Evolutionary conservation across 2,329 filamentous ascomycete species (phyloP).

Genomic region (Thielaviopsis ethacetica): DNA sequence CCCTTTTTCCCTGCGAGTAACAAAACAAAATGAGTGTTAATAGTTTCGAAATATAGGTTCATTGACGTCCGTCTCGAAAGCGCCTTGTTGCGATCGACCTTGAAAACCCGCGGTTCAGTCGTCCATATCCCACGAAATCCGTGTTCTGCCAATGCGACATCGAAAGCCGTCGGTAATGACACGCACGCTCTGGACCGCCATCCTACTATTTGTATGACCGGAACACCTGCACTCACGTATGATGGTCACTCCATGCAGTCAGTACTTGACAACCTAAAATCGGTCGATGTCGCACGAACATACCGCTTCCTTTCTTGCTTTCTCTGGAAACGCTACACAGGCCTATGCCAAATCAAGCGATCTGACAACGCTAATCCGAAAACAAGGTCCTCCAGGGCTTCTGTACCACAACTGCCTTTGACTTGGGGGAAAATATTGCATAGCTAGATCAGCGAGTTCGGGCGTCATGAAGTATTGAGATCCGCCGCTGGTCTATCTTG

Average conservation of each 20-base stretch:
- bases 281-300: neutral
- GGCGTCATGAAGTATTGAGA: no score
- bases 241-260: neutral
- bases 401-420: neutral
- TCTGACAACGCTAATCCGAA: neutral
- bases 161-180: neutral
- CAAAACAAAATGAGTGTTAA: neutral
- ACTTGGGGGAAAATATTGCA: neutral
- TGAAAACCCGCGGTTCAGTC: neutral
- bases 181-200: neutral
- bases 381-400: neutral
- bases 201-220: neutral
- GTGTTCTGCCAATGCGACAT: neutral
- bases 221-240: neutral
- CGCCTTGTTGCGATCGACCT: neutral
- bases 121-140: neutral
- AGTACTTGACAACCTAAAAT: neutral
- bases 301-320: neutral
- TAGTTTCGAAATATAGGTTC: neutral
- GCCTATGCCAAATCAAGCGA: neutral
- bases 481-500: no score
- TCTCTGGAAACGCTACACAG: neutral
- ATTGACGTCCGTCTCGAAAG: neutral
- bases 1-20: neutral
- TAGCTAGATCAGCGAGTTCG: no score